Base-by-base conservation (phyloP, 1,284 basidiomycete species). In the Tylopilus sp. region DNA sequence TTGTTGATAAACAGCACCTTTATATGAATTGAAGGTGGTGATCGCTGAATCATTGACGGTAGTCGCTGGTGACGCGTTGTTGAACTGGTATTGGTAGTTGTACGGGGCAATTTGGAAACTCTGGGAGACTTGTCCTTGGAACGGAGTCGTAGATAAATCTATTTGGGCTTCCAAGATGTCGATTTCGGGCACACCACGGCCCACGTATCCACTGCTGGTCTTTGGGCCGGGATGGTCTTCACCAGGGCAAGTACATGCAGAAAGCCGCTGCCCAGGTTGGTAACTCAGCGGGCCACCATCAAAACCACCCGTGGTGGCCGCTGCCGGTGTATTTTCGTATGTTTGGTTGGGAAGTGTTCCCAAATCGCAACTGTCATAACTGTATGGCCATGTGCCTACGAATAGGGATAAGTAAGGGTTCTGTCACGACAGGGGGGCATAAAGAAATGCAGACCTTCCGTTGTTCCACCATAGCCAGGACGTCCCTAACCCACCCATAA, bases 341-440 rank as follows among this genome's bases (percentile, higher is more conserved):
- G 83, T 87, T 67, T 92, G 89, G 59, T 86, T 88, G 15, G 86
- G 81, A 67, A 89, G 82, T 0, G 93, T 96, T 7, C 95, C 96
- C 23, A 89, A 56, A 64, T 92, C 91, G 63, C 89, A 95, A 1
- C 71, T 61, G 58, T 82, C 85, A 68, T 96, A 95, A 51, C 82
- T 89, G 65, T 87, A 96, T 1, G 90, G 91, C 82, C 91, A 84
- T 42, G 71, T 69, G 16, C 71, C 72, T 72, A 44, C 33, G 34
- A 36, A 44, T 43, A 53, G 36, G 36, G 40, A 44, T 1, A 5
- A 9, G 51, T 56, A 34, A 53, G 23, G 4, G 2, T 41, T 42
- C 15, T 31, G 13, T 39, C 23, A 8, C 33, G 23, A 38, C 18
- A 23, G 16, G 4, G 8, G 39, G 13, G 9, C 2, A 48, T 23